Evolutionary conservation across 257 asterid species (phyloP), one percentile per base, ranked within the genome.

Genomic region (Nicotiana attenuata): DNA sequence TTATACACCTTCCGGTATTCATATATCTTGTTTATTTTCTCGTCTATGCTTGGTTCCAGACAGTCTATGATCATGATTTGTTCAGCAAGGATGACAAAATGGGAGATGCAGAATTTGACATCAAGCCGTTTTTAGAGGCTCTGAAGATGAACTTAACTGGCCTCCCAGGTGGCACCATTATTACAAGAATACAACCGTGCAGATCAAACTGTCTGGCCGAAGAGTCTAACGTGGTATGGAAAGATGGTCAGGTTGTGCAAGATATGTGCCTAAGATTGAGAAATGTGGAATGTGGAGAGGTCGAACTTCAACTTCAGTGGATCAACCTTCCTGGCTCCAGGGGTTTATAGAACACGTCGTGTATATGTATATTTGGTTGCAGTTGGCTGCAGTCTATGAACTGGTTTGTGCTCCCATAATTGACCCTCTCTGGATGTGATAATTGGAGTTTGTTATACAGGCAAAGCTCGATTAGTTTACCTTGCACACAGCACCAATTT

Each of bases 91-190:
- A 89, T 60, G 92, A 89, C 78, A 87, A 85, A 69, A 89, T 89
- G 90, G 92, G 92, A 83, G 90, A 89, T 7, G 88, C 92, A 65
- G 86, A 87, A 52, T 78, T 89, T 14, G 85, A 87, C 83, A 86
- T 89, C 75, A 89, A 53, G n/a, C 24, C 86, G 38, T 89, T 83
- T 64, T 20, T 87, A 76, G 92, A 89, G 63, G 87, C 85, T 20
- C 64, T 89, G 53, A 89, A 65, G 83, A 89, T 87, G 89, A 80
- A 83, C 57, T 29, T 83, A 65, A 68, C 65, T 13, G 85, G 82
- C 73, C 89, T 87, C 73, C 89, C 89, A 47, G 81, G 78, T 41
- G 88, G 87, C 64, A 89, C 91, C 45, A 82, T 84, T 76, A 45
- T 89, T 47, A 60, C 87, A 20, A 84, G 80, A 82, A 38, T 80